These are phyloP conservation scores for Pseudocercospora macadamiae DNA, from an alignment of 2,329 filamentous ascomycete genomes.

Conservation along the genomic window DNA sequence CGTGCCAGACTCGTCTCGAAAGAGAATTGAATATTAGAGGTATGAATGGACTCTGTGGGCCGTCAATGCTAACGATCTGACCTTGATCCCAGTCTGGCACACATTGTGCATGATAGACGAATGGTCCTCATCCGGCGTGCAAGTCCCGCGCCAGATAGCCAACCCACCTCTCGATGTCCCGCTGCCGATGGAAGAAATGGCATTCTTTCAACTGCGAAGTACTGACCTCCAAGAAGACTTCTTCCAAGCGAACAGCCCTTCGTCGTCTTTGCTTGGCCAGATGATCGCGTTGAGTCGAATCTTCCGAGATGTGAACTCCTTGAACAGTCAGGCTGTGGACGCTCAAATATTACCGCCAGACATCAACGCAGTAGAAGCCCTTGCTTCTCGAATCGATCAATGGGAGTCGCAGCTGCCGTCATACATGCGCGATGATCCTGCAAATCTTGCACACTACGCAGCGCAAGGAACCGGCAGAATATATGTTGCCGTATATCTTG, in stretches of 20 bases:
- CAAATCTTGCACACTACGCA: constrained; percentile 14
- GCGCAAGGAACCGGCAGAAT: constrained; percentile 10
- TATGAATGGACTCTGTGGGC: background rate
- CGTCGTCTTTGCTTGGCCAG: constrained; percentile 8
- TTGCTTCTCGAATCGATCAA: constrained; percentile 7
- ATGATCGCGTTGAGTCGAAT: constrained; percentile 16
- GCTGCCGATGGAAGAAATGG: constrained; percentile 13
- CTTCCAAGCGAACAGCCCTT: too few species aligned
- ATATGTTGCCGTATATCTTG: constrained; percentile 11
- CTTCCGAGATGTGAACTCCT: constrained; percentile 13
- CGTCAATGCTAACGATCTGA: background rate
- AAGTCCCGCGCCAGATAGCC: constrained; percentile 11
- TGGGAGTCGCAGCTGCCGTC: constrained; percentile 10
- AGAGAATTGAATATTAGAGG: constrained; percentile 11
- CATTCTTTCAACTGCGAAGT: constrained; percentile 8
- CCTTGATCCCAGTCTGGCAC: constrained; percentile 4
- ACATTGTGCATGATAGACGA: constrained; percentile 14
- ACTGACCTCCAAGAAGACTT: background rate
- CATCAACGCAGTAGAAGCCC: constrained; percentile 7
- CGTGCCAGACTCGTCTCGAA: constrained; percentile 5
- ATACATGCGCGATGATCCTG: constrained; percentile 14
- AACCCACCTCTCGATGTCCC: constrained; percentile 11
- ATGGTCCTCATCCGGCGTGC: constrained; percentile 15
- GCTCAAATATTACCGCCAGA: constrained; percentile 9
- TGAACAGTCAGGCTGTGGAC: constrained; percentile 12